phyloP scores from a whole-genome alignment of 495 filamentous ascomycete species.

The Aspergillus funiculosus region DNA sequence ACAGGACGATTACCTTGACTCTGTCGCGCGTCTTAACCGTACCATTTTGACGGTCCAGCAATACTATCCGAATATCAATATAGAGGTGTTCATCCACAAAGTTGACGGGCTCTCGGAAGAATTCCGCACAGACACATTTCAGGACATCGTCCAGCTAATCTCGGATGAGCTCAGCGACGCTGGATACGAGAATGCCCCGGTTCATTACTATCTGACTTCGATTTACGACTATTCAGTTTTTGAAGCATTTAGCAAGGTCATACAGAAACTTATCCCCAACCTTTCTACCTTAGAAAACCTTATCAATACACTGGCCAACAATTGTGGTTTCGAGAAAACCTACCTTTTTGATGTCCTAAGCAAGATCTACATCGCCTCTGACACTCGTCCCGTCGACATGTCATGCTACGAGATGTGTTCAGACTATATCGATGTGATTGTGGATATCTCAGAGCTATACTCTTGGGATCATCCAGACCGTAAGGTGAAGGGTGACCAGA shows the following conservation, averaged over 20 bases:
- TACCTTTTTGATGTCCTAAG: constrained; percentile 94
- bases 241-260: constrained; percentile 95
- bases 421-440: constrained; percentile 95
- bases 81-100: constrained; percentile 98
- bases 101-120: constrained; percentile 93
- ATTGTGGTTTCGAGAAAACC: constrained; percentile 92
- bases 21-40: constrained; percentile 75
- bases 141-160: constrained; percentile 93
- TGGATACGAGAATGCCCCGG: constrained; percentile 84
- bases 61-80: constrained; percentile 83
- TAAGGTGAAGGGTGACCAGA: constrained; percentile 54
- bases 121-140: constrained; percentile 86
- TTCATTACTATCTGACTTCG: constrained; percentile 88
- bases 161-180: constrained; percentile 91
- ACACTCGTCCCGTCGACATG: constrained; percentile 87
- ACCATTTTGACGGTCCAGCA: constrained; percentile 84
- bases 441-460: constrained; percentile 92
- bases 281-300: constrained; percentile 86
- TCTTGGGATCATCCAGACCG: constrained; percentile 62
- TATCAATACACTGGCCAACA: constrained; percentile 80
- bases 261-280: constrained; percentile 93
- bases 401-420: constrained; percentile 94
- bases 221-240: constrained; percentile 99
- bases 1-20: constrained; percentile 92
- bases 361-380: constrained; percentile 97